Base-by-base conservation (phyloP, 371 early-diverging fungal species). In the Mucor ambiguus region DNA sequence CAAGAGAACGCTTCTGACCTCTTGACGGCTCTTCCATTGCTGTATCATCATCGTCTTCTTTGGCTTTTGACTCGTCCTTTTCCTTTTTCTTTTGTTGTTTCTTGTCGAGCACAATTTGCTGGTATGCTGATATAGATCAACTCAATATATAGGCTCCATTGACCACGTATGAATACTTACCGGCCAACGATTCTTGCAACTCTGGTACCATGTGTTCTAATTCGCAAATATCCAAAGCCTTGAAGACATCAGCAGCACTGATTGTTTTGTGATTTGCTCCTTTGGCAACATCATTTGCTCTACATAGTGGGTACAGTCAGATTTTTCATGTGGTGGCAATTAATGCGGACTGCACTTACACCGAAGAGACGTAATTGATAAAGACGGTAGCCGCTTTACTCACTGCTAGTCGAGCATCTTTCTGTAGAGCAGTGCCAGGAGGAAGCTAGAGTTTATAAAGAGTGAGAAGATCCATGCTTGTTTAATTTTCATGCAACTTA, bases 301-400 rank as follows among this genome's bases (percentile, higher is more conserved):
- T 87, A 69, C 10, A 18, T 10, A 12, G 46, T 37, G 52, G 14
- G 14, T 20, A 59, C 20, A 22, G 2, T 33, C 14, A 35, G 29
- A 30, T 14, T 11, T 6, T 20, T 28, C 3, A 14, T 12, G 12
- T 3, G 10, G 10, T 35, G 12, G 12, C 1, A 12, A 35, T 3
- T 35, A 10, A 32, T 30, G 18, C 28, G 12, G 1, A 32, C 12
- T 5, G 24, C 1, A 63, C 66, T 60, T 85, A 87, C 89, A 85
- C 80, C 26, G 87, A 75, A 22, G 86, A 78, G 12, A 89, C 67
- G 57, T 89, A 89, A 59, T 81, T 89, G 67, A 89, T 85, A 63
- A 89, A 89, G 4, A 89, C 78, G 0, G 87, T 87, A 14, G 86
- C 81, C 29, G 87, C 86, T 70, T 84, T 86, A 71, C 82, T 76